phyloP scores from a whole-genome alignment of 139 green algal species.

The Chlorella sp. region DNA sequence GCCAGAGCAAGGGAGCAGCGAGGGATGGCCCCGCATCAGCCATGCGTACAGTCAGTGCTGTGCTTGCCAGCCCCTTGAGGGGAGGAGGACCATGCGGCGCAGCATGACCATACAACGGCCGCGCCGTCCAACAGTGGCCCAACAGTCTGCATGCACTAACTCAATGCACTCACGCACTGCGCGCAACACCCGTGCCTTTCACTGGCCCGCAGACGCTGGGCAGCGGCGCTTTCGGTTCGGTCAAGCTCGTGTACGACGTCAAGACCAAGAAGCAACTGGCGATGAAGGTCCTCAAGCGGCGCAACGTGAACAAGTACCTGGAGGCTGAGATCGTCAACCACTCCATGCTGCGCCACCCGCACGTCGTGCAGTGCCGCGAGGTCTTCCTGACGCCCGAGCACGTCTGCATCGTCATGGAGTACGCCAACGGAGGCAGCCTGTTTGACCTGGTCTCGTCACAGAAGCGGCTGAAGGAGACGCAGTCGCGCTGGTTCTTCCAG shows the following conservation, averaged over 20 bases:
- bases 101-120: no score
- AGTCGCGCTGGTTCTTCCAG: conserved; percentile 69
- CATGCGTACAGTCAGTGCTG: no score
- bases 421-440: conserved; percentile 80
- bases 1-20: no score
- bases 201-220: conserved; percentile 16
- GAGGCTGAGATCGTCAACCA: conserved; percentile 91
- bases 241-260: conserved; percentile 60
- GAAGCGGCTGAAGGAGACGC: conserved; percentile 75
- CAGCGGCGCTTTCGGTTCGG: conserved; percentile 76
- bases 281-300: conserved; percentile 24
- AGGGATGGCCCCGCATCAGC: no score
- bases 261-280: conserved; percentile 49
- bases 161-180: no score
- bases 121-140: no score
- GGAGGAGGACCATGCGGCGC: no score
- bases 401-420: conserved; percentile 80
- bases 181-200: no score
- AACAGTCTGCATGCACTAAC: no score
- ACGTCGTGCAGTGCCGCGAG: conserved; percentile 81
- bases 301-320: conserved; percentile 39
- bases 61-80: no score
- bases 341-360: conserved; percentile 52
- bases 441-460: conserved; percentile 82
- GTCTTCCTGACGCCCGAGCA: conserved; percentile 60